Evolutionary conservation across 371 early-diverging fungal genomes (phyloP).

Genomic region (Basidiobolus heterosporus): DNA sequence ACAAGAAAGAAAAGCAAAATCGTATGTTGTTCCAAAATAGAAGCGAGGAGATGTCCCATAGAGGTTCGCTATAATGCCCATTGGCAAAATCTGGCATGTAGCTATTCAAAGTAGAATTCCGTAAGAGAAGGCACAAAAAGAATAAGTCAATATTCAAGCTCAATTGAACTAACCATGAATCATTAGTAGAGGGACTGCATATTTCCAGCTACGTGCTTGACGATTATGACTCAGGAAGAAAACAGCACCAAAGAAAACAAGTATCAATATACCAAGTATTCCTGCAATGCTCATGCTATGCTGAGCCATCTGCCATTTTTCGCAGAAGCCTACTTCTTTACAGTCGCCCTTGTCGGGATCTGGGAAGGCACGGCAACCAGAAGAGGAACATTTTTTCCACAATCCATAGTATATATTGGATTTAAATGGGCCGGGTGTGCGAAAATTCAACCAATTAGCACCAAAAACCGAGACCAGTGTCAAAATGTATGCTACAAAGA

Average conservation of each 20-base stretch:
- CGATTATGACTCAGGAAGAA: neutral
- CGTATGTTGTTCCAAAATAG: slow-evolving; percentile 6
- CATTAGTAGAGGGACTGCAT: neutral
- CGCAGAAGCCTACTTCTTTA: slow-evolving; percentile 8
- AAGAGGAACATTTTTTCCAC: neutral
- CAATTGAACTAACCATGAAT: slow-evolving; percentile 1
- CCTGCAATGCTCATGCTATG: neutral
- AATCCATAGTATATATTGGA: slow-evolving; percentile 2
- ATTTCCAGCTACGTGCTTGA: neutral
- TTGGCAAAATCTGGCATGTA: no score
- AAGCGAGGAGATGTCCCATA: neutral
- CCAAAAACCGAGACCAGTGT: neutral
- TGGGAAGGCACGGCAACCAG: slow-evolving; percentile 8
- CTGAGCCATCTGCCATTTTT: slow-evolving; percentile 5
- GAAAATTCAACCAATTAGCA: slow-evolving; percentile 2
- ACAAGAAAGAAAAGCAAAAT: neutral
- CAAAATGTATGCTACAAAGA: neutral
- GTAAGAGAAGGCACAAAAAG: no score
- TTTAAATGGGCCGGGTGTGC: neutral
- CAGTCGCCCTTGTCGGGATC: slow-evolving; percentile 6
- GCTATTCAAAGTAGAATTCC: neutral
- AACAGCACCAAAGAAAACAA: slow-evolving; percentile 3
- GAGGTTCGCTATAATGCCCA: slow-evolving; percentile 4
- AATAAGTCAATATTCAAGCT: neutral
- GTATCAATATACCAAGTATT: slow-evolving; percentile 2